A percentile compares a stretch with the other conserved stretches of the same genome.
Evolutionary conservation across 805 yeast species (phyloP).

Genomic region (Ogataea pilisensis): DNA sequence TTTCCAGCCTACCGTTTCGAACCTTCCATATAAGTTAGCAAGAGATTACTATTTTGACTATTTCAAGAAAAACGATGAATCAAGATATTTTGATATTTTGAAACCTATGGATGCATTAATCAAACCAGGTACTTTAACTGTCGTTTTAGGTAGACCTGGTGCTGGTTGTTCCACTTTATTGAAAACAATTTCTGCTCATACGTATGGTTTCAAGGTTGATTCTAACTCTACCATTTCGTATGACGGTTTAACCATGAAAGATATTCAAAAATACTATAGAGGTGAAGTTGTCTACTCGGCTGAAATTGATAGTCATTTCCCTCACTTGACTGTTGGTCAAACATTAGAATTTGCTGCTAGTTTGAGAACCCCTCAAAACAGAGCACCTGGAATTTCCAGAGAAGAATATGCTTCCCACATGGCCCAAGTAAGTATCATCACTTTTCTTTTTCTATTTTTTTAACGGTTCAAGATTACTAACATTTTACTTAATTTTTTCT

Average conservation of each 20-base stretch:
- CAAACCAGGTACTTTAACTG: constrained; percentile 61
- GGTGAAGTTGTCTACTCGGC: constrained; percentile 73
- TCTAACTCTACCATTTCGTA: constrained; percentile 44
- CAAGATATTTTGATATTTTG: constrained; percentile 45
- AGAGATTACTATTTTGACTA: constrained; percentile 25
- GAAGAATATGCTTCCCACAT: constrained; percentile 49
- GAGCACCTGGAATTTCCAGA: constrained; percentile 58
- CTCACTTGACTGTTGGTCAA: constrained; percentile 62
- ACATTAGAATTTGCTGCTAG: constrained; percentile 62
- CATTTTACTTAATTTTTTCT: not conserved
- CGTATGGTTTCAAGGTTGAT: constrained; percentile 54
- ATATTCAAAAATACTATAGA: constrained; percentile 48
- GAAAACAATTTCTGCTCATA: constrained; percentile 54
- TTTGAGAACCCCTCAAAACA: constrained; percentile 57
- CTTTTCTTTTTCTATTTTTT: not conserved
- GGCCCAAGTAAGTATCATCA: constrained; percentile 36
- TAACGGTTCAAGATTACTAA: not conserved
- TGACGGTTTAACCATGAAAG: constrained; percentile 51
- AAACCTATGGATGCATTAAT: constrained; percentile 65
- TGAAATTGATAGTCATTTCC: constrained; percentile 65
- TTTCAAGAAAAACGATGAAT: constrained; percentile 26
- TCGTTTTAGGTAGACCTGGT: constrained; percentile 78
- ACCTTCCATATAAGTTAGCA: constrained; percentile 34
- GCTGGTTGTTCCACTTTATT: constrained; percentile 72
- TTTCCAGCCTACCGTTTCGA: constrained; percentile 56